Conservation (phyloP, 2,329 filamentous ascomycete genomes). For the Sphaerulina vaccinii region DNA sequence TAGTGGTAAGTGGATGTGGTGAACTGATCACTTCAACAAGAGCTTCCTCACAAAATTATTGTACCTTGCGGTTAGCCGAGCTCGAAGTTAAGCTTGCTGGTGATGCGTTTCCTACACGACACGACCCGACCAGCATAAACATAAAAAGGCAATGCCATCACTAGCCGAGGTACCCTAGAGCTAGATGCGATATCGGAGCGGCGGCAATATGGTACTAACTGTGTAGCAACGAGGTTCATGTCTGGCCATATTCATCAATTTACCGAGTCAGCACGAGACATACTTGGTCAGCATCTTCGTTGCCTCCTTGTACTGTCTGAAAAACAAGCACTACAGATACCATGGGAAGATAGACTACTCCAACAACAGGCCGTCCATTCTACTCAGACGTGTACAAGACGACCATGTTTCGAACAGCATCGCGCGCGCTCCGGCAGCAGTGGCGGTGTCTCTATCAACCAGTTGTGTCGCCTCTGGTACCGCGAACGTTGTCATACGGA, state of each 20-base stretch:
- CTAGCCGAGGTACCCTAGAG: conserved; percentile 13
- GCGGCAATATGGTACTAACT: neutral
- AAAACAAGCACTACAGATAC: neutral
- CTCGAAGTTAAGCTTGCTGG: neutral
- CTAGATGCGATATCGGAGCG: neutral
- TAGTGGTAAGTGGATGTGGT: neutral
- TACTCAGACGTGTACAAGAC: neutral
- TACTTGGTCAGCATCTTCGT: no score
- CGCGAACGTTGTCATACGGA: conserved; percentile 28
- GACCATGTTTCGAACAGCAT: conserved; percentile 32
- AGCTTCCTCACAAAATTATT: neutral
- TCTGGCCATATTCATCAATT: neutral
- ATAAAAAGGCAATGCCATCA: no score
- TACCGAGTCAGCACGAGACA: no score
- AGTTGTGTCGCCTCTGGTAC: conserved; percentile 16
- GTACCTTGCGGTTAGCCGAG: neutral
- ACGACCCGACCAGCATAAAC: neutral
- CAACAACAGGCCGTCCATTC: neutral
- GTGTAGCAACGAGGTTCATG: neutral
- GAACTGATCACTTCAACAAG: neutral
- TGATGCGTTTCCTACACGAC: neutral
- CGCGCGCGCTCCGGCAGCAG: conserved; percentile 32
- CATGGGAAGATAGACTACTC: neutral
- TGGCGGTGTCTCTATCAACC: conserved; percentile 28
- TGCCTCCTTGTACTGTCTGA: no score